Base-by-base conservation (phyloP, 2,329 filamentous ascomycete genomes). In the Aspergillus cejpii region DNA sequence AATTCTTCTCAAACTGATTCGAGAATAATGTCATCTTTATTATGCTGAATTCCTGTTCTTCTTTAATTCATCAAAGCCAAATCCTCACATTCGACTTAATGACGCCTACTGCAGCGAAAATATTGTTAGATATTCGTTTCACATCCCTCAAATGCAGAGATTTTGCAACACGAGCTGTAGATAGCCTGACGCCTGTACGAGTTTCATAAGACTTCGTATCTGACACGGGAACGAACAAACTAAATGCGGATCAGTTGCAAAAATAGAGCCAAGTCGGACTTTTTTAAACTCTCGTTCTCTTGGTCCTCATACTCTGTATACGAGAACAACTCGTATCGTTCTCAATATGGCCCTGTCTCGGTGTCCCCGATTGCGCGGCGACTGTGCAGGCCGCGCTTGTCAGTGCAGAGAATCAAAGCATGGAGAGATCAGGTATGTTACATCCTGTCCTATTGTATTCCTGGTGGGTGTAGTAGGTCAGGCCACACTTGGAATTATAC, bases 311-410 rank as follows among this genome's bases (percentile, higher is more conserved):
- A 3, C 26, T 10, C 3, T 11, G n/a, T 5, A n/a, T 34, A 20
- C 31, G 17, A 34, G 15, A 6, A 11, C 14, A 29, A 38, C 38
- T 37, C 34, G 34, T 45, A 43, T 15, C 17, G 14, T 15, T 24
- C 31, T 8, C 17, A 8, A 34, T 6, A 63, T 62, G 60, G 51
- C 55, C 6, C 34, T 59, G 2, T 75, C 75, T 28, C 73, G 73
- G 2, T 59, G 2, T 75, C 75, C 27, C 73, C 73, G 2, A 74
- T 80, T 50, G 63, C 73, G 71, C 69, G 49, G 74, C 77, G 42
- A 78, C 76, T 23, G 53, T 79, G 24, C 77, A 79, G 58, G 73
- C 77, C 15, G 68, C 73, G 6, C 60, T 67, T 33, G 68, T 80
- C 7, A 77, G 76, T 17, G 19, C 78, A 81, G 55, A 63, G 73